Percentiles rank a stretch among this genome's conserved stretches.
Conservation (phyloP, 805 yeast genomes). For the Maudiozyma serrabonitensis region DNA sequence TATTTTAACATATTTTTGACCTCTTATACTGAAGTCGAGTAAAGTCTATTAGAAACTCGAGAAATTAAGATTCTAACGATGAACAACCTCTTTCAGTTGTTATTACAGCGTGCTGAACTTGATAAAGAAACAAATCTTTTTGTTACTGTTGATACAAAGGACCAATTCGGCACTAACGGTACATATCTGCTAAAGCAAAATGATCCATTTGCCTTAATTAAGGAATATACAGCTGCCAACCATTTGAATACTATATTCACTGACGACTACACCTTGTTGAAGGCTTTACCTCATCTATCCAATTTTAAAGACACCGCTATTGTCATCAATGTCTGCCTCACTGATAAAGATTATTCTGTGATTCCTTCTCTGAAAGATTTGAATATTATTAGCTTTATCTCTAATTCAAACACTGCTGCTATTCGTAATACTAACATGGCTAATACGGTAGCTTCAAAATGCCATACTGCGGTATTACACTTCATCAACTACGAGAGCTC, state of each 20-base stretch:
- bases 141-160: constrained; percentile 13
- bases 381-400: constrained; percentile 54
- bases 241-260: constrained; percentile 40
- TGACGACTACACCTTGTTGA: constrained; percentile 43
- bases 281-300: constrained; percentile 50
- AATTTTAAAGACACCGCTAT: constrained; percentile 34
- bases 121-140: constrained; percentile 6
- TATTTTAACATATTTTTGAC: neutral
- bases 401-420: constrained; percentile 50
- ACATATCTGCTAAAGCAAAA: constrained; percentile 14
- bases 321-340: constrained; percentile 51
- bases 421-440: constrained; percentile 48
- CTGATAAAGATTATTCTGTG: constrained; percentile 52
- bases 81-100: neutral
- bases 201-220: constrained; percentile 24
- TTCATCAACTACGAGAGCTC: constrained; percentile 35
- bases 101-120: constrained; percentile 22
- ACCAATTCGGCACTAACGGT: neutral
- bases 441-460: constrained; percentile 42
- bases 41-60: neutral
- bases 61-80: neutral
- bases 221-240: constrained; percentile 9
- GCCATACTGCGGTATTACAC: constrained; percentile 57
- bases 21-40: neutral
- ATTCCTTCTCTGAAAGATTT: constrained; percentile 66